Evolutionary conservation across 2,329 filamentous ascomycete species (phyloP), one percentile per base, ranked within the genome.

Genomic region (Magnaporthiopsis poae): DNA sequence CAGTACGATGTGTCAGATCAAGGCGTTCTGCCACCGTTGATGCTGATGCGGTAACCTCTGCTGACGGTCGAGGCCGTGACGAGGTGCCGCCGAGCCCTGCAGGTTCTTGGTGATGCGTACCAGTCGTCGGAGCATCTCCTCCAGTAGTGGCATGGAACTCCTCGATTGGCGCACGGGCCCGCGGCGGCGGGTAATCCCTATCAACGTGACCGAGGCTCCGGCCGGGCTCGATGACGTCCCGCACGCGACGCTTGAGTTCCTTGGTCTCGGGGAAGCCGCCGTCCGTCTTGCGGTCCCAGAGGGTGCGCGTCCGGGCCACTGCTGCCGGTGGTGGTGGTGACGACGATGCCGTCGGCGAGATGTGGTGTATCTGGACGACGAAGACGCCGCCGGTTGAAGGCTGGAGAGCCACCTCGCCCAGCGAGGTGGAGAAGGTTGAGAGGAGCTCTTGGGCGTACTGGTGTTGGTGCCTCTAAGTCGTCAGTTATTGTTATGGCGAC

Each of bases 181-280:
- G n/a, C 59, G 27, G 31, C 31, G 25, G 62, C 3, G 68, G 67
- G 63, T 81, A 74, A 65, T 82, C 76, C 66, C 86, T 81, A 75
- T 93, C 90, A 31, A 92, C 88, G 78, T 98, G 94, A 0, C 94
- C 94, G 65, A 97, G 79, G 73, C 94, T 85, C 69, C 90, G 83
- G 0, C 80, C 81, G 0, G 93, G 94, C 72, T 95, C 88, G 71
- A 97, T 88, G 65, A 91, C 82, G 78, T 97, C 91, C 67, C 94
- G 82, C 5, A 97, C 86, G 21, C 88, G 83, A 68, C 92, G 87
- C 79, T 98, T 97, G 61, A 97, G 83, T 71, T 94, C 88, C 78
- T 97, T 96, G 2, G 91, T 92, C 79, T 97, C 92, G 68, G 94
- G 95, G 77, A 99, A 99, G 0, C 95, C 93, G 36, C 91, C 91